Evolutionary conservation across 2,329 filamentous ascomycete genomes (phyloP).

Genomic region (Neofusicoccum ribis): DNA sequence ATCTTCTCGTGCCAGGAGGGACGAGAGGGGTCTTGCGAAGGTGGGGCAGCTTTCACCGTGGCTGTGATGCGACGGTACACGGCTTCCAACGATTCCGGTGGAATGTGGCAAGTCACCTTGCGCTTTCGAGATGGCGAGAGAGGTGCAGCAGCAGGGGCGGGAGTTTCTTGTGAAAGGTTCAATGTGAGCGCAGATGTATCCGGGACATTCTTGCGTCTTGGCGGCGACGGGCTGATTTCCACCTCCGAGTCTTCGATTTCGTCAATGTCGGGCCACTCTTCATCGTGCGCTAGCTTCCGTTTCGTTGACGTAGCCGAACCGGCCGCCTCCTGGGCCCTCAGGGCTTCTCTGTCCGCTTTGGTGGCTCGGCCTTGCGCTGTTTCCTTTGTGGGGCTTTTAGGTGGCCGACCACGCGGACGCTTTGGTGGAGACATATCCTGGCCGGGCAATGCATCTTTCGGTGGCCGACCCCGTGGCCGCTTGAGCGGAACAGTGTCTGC

Average conservation of each 20-base stretch:
- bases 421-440: background rate
- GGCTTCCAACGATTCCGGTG: background rate
- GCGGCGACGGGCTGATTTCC: constrained; percentile 36
- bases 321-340: too few species aligned
- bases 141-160: background rate
- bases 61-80: constrained; percentile 52
- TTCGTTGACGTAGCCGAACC: background rate
- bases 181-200: constrained; percentile 23
- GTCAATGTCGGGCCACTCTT: constrained; percentile 34
- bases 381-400: constrained; percentile 4
- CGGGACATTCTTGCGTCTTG: constrained; percentile 25
- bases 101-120: background rate
- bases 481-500: background rate
- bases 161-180: background rate
- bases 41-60: constrained; percentile 48
- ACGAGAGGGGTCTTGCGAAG: constrained; percentile 39
- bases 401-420: constrained; percentile 23
- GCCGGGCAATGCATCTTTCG: too few species aligned
- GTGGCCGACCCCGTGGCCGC: background rate
- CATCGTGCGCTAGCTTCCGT: background rate
- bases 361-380: background rate
- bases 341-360: background rate
- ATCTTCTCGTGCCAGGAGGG: constrained; percentile 90
- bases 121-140: background rate
- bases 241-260: constrained; percentile 42